These are phyloP conservation scores for Darksidea phi DNA, from an alignment of 495 filamentous ascomycete genomes.

Conservation along the genomic window DNA sequence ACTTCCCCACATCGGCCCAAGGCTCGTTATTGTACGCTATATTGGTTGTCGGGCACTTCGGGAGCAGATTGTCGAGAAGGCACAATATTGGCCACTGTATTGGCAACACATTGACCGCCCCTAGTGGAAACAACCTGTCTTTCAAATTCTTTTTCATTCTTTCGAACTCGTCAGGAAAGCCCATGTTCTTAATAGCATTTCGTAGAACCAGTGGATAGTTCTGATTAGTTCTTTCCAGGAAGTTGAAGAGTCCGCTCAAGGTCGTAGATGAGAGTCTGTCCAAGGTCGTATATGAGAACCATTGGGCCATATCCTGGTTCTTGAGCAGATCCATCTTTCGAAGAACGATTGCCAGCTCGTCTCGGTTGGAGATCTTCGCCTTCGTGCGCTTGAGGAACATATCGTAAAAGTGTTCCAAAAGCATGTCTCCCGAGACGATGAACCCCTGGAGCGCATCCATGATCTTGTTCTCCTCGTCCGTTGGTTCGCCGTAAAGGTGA, in stretches of 20 bases:
- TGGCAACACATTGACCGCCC: background rate
- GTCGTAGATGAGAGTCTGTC: background rate
- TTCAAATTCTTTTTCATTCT: background rate
- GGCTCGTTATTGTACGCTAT: too few species aligned
- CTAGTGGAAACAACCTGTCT: background rate
- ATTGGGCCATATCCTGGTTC: background rate
- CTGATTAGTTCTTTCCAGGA: background rate
- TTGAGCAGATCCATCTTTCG: background rate
- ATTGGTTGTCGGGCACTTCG: too few species aligned
- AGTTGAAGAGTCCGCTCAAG: too few species aligned
- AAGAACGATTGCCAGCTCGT: background rate
- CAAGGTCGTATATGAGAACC: background rate
- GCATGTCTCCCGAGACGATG: background rate
- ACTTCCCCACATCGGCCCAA: too few species aligned
- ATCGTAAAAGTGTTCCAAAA: background rate
- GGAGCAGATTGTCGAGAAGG: too few species aligned
- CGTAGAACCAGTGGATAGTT: background rate
- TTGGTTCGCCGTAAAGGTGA: constrained; percentile 1
- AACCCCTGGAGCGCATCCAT: background rate
- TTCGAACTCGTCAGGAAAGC: background rate
- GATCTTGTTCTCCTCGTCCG: constrained; percentile 1
- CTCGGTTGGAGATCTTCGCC: background rate
- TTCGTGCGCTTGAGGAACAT: background rate
- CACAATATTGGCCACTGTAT: background rate
- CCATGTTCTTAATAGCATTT: background rate